Base-by-base conservation (phyloP, 1,284 basidiomycete genomes). In the Cutaneotrichosporon arboriforme region DNA sequence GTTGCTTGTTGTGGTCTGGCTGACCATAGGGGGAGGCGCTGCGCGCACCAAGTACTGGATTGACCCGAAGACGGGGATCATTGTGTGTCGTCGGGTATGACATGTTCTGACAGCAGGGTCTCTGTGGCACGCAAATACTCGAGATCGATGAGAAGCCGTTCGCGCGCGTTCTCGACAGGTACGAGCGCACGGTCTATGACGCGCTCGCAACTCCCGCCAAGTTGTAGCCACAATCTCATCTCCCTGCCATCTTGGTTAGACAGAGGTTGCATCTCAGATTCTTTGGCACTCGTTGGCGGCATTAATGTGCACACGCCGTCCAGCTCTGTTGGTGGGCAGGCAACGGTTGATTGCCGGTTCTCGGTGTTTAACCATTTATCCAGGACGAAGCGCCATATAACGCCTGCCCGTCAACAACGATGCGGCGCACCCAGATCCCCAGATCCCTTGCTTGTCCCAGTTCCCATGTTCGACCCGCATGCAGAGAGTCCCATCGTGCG, bases 41-140 rank as follows among this genome's bases (percentile, higher is more conserved):
- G 52, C 52, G 8, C 58, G 58, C 45, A 67, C 66, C 1, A 35
- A 57, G 46, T 65, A 57, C 53, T 68, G 66, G 66, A 36, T 68
- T 18, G 68, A 68, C 51, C 68, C 68, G 4, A 48, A 31, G 10
- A 52, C 52, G 2, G 63, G 64, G 3, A 49, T 69, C 18, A 62
- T 36, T 10, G 49, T 52, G 45, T 23, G 44, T 52, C 8, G 8
- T 3, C 26, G 41, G 8, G 31, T 12, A 22, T 8, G 4, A 14
- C 15, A 13, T 10, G 18, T 4, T 4, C 50, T 51, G 31, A 51
- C 51, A n/a, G 15, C 33, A 52, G 51, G 51, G 33, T 7, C 36
- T 52, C 15, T 40, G 34, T 23, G 43, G 43, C 12, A 51, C 50
- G 10, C 50, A 51, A 26, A 22, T 51, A 10, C 50, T 51, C 43